These are phyloP conservation scores for Solanum stenotomum DNA, from an alignment of 257 asterid species.

Conservation along the genomic window DNA sequence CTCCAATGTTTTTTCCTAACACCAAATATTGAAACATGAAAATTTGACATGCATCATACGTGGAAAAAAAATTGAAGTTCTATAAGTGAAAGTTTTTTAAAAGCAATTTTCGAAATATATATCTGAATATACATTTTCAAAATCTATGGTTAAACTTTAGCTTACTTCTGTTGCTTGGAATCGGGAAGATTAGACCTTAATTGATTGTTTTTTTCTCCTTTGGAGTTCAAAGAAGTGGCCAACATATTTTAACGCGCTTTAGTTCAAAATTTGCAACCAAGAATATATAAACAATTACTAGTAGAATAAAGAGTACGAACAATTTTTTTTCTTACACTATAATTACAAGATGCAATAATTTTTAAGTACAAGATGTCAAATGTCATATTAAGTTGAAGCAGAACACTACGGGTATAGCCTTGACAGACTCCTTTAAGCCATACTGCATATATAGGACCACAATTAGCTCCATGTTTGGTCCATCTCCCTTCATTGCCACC, in stretches of 20 bases:
- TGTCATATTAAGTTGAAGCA: neutral
- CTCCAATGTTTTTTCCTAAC: neutral
- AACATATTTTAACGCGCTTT: neutral
- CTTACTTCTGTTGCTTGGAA: neutral
- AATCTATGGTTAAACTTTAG: neutral
- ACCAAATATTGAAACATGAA: neutral
- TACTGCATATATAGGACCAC: neutral
- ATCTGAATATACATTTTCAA: neutral
- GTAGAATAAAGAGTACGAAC: neutral
- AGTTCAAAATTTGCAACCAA: neutral
- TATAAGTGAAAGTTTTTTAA: neutral
- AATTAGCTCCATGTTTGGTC: neutral
- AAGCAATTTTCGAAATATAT: neutral
- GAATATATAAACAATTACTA: neutral
- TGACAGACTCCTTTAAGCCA: neutral
- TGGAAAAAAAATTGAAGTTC: neutral
- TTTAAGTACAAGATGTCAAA: neutral
- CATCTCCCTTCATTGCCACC: neutral
- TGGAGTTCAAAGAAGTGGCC: neutral
- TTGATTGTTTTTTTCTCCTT: neutral
- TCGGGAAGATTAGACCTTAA: no score
- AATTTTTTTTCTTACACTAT: neutral
- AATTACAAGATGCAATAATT: neutral
- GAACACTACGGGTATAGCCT: neutral
- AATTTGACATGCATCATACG: neutral